Evolutionary conservation across 2,329 filamentous ascomycete species (phyloP).

Genomic region (Fusarium irregulare): DNA sequence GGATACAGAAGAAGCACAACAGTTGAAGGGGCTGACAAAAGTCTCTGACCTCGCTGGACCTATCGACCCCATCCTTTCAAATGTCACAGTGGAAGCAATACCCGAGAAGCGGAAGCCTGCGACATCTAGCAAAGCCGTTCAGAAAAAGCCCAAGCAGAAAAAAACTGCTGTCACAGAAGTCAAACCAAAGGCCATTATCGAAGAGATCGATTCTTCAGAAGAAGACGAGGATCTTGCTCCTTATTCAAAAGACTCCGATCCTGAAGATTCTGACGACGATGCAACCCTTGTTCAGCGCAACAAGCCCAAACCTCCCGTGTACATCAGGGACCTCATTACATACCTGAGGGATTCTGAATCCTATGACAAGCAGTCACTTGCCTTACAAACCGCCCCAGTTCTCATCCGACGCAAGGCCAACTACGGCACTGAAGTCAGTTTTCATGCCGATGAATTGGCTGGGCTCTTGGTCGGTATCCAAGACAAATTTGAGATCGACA

Average conservation of each 20-base stretch:
- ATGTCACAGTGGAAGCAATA: conserved; percentile 1
- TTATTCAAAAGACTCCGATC: conserved; percentile 88
- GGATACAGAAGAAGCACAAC: conserved; percentile 75
- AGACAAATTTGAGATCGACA: conserved; percentile 84
- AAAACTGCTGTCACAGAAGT: conserved; percentile 44
- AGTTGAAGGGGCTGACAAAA: conserved; percentile 76
- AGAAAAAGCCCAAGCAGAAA: conserved; percentile 46
- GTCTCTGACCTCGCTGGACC: conserved; percentile 72
- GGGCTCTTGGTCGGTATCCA: conserved; percentile 81
- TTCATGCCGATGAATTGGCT: conserved; percentile 85
- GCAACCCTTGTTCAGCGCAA: conserved; percentile 86
- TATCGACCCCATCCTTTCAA: conserved; percentile 60
- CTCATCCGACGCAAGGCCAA: conserved; percentile 89
- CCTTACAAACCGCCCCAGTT: conserved; percentile 77
- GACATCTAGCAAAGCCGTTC: conserved; percentile 3
- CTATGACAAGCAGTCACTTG: conserved; percentile 85
- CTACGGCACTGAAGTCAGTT: conserved; percentile 87
- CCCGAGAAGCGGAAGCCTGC: conserved; percentile 9
- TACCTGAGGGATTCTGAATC: conserved; percentile 85
- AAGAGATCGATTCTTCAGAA: conserved; percentile 73
- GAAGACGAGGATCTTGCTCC: conserved; percentile 76
- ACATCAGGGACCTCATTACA: conserved; percentile 84
- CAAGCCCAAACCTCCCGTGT: conserved; percentile 87
- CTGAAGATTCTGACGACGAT: conserved; percentile 93
- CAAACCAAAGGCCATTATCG: conserved; percentile 63